Percentiles rank a stretch among this genome's conserved stretches.
phyloP scores from a whole-genome alignment of 2,329 filamentous ascomycete genomes.

The Penicillium sp. region DNA sequence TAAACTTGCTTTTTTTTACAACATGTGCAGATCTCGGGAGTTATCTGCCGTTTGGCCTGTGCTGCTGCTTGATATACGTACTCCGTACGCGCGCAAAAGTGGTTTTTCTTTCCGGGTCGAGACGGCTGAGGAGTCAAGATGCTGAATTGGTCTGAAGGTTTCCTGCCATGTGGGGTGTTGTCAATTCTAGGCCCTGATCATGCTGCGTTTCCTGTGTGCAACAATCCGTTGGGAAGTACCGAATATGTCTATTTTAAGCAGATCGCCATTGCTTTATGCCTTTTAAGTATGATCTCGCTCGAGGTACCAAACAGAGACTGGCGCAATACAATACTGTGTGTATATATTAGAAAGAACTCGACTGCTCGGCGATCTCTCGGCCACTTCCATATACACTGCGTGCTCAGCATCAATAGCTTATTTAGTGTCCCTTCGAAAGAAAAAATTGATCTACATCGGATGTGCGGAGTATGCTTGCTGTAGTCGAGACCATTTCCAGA shows the following conservation, averaged over 20 bases:
- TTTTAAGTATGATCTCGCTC: neutral
- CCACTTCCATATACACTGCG: neutral
- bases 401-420: neutral
- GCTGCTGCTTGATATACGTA: constrained; percentile 1
- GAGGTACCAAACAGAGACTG: neutral
- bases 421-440: neutral
- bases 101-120: neutral
- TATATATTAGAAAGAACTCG: neutral
- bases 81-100: neutral
- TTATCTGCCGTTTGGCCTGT: neutral
- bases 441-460: neutral
- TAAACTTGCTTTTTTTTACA: too few species aligned
- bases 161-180: neutral
- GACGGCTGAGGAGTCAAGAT: neutral
- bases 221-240: neutral
- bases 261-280: neutral
- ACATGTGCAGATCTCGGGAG: neutral
- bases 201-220: neutral
- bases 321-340: neutral
- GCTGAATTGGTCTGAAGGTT: neutral
- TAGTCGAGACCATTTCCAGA: neutral
- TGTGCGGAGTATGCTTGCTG: neutral
- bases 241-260: neutral
- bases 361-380: neutral
- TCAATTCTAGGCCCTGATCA: neutral